phyloP scores from a whole-genome alignment of 208 protist genomes.

The Naegleria fowleri region DNA sequence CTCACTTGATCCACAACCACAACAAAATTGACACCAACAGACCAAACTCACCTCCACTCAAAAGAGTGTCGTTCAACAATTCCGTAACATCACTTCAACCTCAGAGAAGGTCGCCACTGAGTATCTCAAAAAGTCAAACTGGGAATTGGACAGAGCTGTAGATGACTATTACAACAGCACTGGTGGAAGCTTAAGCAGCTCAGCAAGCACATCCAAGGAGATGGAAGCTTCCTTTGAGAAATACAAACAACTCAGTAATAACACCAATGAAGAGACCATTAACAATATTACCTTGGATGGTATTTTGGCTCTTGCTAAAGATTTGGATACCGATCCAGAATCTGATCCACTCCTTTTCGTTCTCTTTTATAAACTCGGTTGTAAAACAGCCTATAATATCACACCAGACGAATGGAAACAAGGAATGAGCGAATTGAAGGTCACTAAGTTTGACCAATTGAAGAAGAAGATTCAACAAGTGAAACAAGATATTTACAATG shows the following conservation, averaged over 20 bases:
- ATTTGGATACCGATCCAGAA: background rate
- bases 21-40: too few relatives aligned
- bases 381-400: background rate
- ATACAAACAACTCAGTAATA: slow-evolving; percentile 8
- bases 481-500: background rate
- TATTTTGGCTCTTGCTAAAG: background rate
- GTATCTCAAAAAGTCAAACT: slow-evolving; percentile 13
- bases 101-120: slow-evolving; percentile 23
- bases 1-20: too few relatives aligned
- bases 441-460: background rate
- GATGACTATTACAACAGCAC: slow-evolving; percentile 16
- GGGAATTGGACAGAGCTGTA: background rate
- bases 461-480: background rate
- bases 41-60: background rate
- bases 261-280: background rate
- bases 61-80: background rate
- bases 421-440: background rate
- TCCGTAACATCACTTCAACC: background rate
- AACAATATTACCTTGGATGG: background rate
- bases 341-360: background rate
- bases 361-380: background rate
- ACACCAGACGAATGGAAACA: background rate
- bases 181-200: too few relatives aligned
- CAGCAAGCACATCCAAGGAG: background rate
- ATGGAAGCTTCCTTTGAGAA: slow-evolving; percentile 5